Conservation (phyloP, 2,329 filamentous ascomycete genomes). For the Alternaria sp. region DNA sequence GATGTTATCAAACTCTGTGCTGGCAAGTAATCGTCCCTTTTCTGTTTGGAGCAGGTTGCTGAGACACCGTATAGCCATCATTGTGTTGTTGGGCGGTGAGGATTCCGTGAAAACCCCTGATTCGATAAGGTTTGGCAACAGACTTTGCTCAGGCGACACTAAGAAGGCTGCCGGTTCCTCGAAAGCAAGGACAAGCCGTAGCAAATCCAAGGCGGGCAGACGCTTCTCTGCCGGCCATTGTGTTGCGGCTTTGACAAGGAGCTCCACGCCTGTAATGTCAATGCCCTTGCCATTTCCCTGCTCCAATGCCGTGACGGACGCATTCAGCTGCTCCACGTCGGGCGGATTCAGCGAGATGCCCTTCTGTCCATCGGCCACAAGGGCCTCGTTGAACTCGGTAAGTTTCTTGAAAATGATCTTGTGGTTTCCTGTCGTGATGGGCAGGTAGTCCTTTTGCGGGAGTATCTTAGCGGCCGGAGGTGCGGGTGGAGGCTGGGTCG, state of each 20-base stretch:
- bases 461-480: slow-evolving; percentile 65
- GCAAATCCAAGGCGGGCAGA: slow-evolving; percentile 82
- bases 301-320: slow-evolving; percentile 70
- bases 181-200: slow-evolving; percentile 78
- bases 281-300: slow-evolving; percentile 44
- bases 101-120: slow-evolving; percentile 64
- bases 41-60: slow-evolving; percentile 82
- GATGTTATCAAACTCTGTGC: slow-evolving; percentile 65
- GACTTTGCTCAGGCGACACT: slow-evolving; percentile 60
- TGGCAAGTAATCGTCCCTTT: slow-evolving; percentile 68
- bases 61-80: slow-evolving; percentile 83
- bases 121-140: slow-evolving; percentile 66
- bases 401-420: slow-evolving; percentile 78
- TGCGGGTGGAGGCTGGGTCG: slow-evolving; percentile 42
- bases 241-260: slow-evolving; percentile 75
- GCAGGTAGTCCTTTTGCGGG: slow-evolving; percentile 80
- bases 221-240: slow-evolving; percentile 82
- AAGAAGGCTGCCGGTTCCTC: slow-evolving; percentile 69
- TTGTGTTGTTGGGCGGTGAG: slow-evolving; percentile 77
- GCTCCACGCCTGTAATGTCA: slow-evolving; percentile 62
- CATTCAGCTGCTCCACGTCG: slow-evolving; percentile 69
- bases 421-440: slow-evolving; percentile 75
- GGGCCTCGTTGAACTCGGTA: slow-evolving; percentile 73
- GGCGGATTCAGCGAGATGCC: slow-evolving; percentile 75
- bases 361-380: slow-evolving; percentile 75